Base-by-base conservation (phyloP, 1,284 basidiomycete genomes). In the Cryptococcus jaspeensis region DNA sequence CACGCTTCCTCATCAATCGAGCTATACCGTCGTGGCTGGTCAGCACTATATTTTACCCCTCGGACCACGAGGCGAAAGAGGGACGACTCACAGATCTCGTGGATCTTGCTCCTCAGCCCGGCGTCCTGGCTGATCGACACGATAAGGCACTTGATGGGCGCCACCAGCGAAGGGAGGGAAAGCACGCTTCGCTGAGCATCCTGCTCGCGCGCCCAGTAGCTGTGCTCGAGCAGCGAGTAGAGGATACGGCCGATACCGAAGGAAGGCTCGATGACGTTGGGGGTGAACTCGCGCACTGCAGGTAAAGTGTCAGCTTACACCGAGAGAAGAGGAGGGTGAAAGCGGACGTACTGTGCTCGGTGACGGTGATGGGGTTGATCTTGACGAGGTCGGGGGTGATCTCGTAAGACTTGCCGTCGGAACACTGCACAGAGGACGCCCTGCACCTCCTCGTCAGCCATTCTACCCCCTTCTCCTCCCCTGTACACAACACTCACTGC, bases 221-320 rank as follows among this genome's bases (percentile, higher is more conserved):
- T 87, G 82, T 99, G 95, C 79, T 99, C 95, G 48, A 99, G 85
- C 52, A 98, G 81, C 38, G 87, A 87, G 78, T 98, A 98, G 48
- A 98, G 83, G 71, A 99, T 97, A 58, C 95, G 90, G 56, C 95
- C 95, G 67, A 99, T 87, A 67, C 96, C 95, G 78, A 98, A 98
- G 18, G 96, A 99, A 28, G 95, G 95, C 78, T 98, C 95, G 73
- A 98, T 96, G 76, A 99, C 95, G 79, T 98, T 98, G 47, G 95
- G 95, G 48, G 87, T 92, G 78, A 85, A 98, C 79, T 97, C 94
- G 68, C 95, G 90, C 62, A 92, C 92, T 91, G 50, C 3, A 9
- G 28, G 9, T 18, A 16, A 32, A 37, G 39, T 45, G 50, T 40
- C 11, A 41, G 18, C 15, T 23, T 8, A 20, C 1, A 7, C 11